Base-by-base conservation (phyloP, 306 rosid genomes). In the Cajanus cajan region DNA sequence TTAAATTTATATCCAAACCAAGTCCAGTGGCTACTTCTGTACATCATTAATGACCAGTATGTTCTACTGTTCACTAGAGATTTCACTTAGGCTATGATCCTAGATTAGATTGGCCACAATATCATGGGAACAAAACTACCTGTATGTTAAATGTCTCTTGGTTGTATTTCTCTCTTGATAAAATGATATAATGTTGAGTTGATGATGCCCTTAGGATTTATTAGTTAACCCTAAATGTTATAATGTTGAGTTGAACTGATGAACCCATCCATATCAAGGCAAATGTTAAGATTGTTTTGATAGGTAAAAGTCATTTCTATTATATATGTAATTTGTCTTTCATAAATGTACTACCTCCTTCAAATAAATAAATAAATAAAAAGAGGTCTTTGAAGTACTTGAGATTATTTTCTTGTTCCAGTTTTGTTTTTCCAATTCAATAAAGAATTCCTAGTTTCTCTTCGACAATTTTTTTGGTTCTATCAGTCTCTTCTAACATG, bases 21-120 rank as follows among this genome's bases (percentile, higher is more conserved):
- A 67, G 71, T 74, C 28, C 34, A 10, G 24, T 10, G 33, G 22
- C 36, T 66, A 33, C 70, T 66, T 9, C 33, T 9, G 6, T 31
- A 54, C 16, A 33, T 81, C 31, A 65, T 50, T 31, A 54, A 15
- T 65, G 85, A 48, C 67, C 68, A 14, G 15, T 75, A 59, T 50
- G 8, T 48, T 76, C 33, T 25, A 16, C 14, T 47, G 16, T 55
- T 52, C 39, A 19, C n/a, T 41, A 19, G 34, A 47, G 67, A 45
- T 68, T 58, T 73, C 31, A 48, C 69, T 7, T 31, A n/a, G 4
- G 15, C n/a, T 39, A 45, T 67, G 41, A 54, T 66, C 51, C 19
- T 66, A 41, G 33, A 50, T 71, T 82, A 16, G 37, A 54, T 36
- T 14, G 43, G 54, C 25, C 25, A 37, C 48, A 57, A 45, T 21